phyloP scores from a whole-genome alignment of 2,329 filamentous ascomycete genomes.

The Metarhizium robertsii region DNA sequence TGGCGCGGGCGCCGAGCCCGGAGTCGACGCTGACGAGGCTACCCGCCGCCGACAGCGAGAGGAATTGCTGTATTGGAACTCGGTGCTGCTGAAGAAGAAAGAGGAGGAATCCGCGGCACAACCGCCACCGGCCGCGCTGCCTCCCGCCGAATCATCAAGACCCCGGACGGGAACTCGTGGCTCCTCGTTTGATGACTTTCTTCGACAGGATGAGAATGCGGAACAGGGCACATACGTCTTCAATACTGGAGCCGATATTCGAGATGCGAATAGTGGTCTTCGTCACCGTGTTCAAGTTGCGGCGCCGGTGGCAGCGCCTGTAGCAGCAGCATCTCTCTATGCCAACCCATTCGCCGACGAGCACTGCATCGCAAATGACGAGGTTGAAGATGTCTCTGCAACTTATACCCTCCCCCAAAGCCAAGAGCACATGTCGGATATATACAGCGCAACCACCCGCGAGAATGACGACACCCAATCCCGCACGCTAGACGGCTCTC shows the following conservation, averaged over 20 bases:
- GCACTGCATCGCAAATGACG: slow-evolving; percentile 41
- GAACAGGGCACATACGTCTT: slow-evolving; percentile 49
- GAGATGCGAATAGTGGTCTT: slow-evolving; percentile 31
- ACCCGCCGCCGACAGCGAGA: slow-evolving; percentile 51
- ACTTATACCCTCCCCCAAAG: slow-evolving; percentile 33
- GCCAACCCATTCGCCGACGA: slow-evolving; percentile 53
- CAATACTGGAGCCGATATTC: slow-evolving; percentile 43
- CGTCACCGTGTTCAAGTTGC: slow-evolving; percentile 31
- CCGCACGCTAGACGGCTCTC: slow-evolving; percentile 15
- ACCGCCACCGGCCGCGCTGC: not conserved
- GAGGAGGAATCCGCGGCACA: slow-evolving; percentile 16
- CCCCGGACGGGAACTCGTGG: slow-evolving; percentile 13
- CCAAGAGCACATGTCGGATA: slow-evolving; percentile 41
- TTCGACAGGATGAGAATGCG: slow-evolving; percentile 38
- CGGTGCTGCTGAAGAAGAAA: slow-evolving; percentile 40
- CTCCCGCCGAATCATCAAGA: not conserved
- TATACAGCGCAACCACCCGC: slow-evolving; percentile 48
- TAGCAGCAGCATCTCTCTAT: slow-evolving; percentile 27
- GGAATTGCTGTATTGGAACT: slow-evolving; percentile 59
- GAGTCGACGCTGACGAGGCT: slow-evolving; percentile 54
- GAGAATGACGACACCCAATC: slow-evolving; percentile 18
- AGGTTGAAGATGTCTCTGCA: slow-evolving; percentile 29
- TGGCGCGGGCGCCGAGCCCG: slow-evolving; percentile 29
- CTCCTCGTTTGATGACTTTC: slow-evolving; percentile 50
- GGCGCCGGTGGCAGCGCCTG: slow-evolving; percentile 11